Base-by-base conservation (phyloP, 345 rosid genomes). In the Streptanthus diversifolius region DNA sequence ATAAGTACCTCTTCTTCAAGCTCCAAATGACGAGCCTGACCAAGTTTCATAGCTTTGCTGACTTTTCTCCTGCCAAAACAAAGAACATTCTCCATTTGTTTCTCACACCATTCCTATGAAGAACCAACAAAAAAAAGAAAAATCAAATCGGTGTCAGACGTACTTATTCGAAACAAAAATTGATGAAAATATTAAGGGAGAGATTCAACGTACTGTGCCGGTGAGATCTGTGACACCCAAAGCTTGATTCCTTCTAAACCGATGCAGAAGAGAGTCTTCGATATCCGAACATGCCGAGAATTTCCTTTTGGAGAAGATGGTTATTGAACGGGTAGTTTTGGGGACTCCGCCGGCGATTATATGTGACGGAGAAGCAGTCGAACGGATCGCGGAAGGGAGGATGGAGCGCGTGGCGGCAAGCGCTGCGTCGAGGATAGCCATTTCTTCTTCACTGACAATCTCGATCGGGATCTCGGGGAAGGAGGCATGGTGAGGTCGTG, bases 101-200 rank as follows among this genome's bases (percentile, higher is more conserved):
- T 92, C 74, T 88, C 92, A 59, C 98, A 92, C 98, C 98, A 92
- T 79, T 92, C 96, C 96, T 92, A 69, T 3, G 0, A 47, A 25
- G 3, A 73, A 39, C 7, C 52, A 30, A 12, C 12, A 17, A 36
- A 11, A 8, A 5, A 6, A 18, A 35, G 22, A 33, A 7, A 69
- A 24, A 69, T 51, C 63, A 63, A 47, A 52, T 35, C 48, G 5
- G 22, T 40, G 21, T 24, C 4, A 53, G 19, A 18, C 1, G 5
- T 22, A 49, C 17, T 40, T 22, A 2, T 33, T 33, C 17, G 14
- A 55, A 60, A 10, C 19, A 44, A 8, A 47, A 12, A n/a, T 22
- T 14, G 47, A 40, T 7, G 47, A 52, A 11, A 9, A 12, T n/a
- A 39, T 10, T 12, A 7, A 7, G 36, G 39, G 30, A 66, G 40